Conservation (phyloP, 2,329 filamentous ascomycete genomes). For the Thelonectria olida region DNA sequence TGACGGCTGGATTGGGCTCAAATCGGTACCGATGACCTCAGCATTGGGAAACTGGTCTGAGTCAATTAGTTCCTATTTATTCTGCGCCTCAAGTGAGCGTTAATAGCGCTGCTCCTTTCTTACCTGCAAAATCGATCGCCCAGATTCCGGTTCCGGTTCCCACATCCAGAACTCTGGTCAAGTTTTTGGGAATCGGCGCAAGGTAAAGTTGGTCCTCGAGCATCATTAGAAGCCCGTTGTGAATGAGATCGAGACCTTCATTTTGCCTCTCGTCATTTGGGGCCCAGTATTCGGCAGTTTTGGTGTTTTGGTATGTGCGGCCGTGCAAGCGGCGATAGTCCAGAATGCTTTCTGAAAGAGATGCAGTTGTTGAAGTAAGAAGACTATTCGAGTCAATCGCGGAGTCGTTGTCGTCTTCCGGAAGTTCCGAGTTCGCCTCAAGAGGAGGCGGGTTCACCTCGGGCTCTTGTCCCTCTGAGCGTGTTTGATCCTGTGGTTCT, state of each 20-base stretch:
- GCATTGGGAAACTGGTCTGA: constrained; percentile 53
- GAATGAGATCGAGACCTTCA: constrained; percentile 37
- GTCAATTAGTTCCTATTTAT: background rate
- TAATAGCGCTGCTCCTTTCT: background rate
- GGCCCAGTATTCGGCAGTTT: constrained; percentile 41
- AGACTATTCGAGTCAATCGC: constrained; percentile 22
- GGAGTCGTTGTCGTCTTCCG: background rate
- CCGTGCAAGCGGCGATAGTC: constrained; percentile 45
- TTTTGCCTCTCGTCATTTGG: constrained; percentile 41
- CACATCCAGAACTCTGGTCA: constrained; percentile 35
- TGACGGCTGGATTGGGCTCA: constrained; percentile 63
- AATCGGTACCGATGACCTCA: constrained; percentile 60
- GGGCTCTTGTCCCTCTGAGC: background rate
- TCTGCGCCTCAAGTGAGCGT: background rate
- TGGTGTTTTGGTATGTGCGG: constrained; percentile 43
- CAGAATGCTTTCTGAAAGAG: constrained; percentile 45
- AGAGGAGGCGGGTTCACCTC: background rate
- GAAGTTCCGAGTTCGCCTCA: background rate
- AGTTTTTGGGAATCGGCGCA: constrained; percentile 54
- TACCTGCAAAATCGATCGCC: constrained; percentile 49
- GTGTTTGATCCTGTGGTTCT: background rate
- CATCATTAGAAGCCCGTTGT: constrained; percentile 38
- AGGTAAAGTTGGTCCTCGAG: constrained; percentile 25
- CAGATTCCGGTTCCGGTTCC: constrained; percentile 22
- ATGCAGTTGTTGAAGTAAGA: constrained; percentile 40